A percentile compares a stretch with the other conserved stretches of the same genome.
Conservation (phyloP, 202 grass and related monocot species). For the Brachypodium distachyon region DNA sequence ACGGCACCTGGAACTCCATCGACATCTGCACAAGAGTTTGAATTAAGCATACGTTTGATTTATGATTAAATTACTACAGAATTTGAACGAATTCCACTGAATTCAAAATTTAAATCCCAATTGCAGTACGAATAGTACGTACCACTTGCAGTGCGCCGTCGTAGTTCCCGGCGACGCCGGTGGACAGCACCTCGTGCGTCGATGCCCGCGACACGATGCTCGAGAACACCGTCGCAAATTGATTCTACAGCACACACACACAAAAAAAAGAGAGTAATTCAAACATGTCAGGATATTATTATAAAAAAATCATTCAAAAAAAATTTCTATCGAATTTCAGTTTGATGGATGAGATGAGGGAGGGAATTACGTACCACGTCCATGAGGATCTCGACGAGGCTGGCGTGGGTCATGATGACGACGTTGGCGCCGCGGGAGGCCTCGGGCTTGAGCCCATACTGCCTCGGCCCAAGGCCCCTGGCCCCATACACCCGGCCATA, state of each 20-base stretch:
- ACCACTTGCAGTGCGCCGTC: conserved; percentile 94
- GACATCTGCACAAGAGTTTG: conserved; percentile 93
- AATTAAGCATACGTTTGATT: too few species aligned
- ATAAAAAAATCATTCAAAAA: too few species aligned
- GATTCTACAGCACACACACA: conserved; percentile 42
- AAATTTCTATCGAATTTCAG: too few species aligned
- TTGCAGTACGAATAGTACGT: not conserved
- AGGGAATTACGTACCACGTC: conserved; percentile 69
- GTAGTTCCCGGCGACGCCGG: conserved; percentile 76
- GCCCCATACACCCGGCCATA: conserved; percentile 50
- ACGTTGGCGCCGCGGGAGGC: conserved; percentile 45
- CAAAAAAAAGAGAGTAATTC: too few species aligned
- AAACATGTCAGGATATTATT: too few species aligned
- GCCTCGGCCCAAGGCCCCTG: conserved; percentile 62
- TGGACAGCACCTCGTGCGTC: conserved; percentile 64
- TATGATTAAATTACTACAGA: too few species aligned
- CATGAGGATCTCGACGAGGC: conserved; percentile 83
- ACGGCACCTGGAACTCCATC: conserved; percentile 80
- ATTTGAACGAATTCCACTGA: too few species aligned
- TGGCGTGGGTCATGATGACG: conserved; percentile 74
- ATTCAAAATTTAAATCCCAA: too few species aligned
- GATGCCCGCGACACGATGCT: conserved; percentile 65
- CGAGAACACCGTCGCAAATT: conserved; percentile 60
- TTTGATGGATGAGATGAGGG: too few species aligned
- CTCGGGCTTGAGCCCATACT: conserved; percentile 56